Percentiles rank a stretch among this genome's conserved stretches.
Conservation (phyloP, 2,329 filamentous ascomycete species). For the Neonectria sp. region DNA sequence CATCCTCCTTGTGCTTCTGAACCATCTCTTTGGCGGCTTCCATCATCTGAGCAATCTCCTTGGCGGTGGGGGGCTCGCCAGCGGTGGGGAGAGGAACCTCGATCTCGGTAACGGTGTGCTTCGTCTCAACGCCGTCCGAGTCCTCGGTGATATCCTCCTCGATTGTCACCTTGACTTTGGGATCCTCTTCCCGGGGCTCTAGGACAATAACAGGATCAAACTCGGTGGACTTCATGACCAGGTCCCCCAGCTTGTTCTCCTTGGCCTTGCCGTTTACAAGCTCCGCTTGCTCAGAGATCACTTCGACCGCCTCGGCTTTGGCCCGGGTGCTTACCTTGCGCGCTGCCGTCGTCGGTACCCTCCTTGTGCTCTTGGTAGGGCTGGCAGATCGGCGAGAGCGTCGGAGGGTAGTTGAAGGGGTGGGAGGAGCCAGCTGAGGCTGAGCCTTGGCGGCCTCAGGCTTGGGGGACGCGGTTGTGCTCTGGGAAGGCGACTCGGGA, state of each 20-base stretch:
- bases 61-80: slow-evolving; percentile 79
- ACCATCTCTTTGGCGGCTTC: slow-evolving; percentile 92
- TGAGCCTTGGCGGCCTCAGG: slow-evolving; percentile 72
- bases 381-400: slow-evolving; percentile 72
- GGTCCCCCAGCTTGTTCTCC: slow-evolving; percentile 51
- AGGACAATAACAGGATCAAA: slow-evolving; percentile 65
- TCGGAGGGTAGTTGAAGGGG: slow-evolving; percentile 61
- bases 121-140: slow-evolving; percentile 73
- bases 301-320: slow-evolving; percentile 58
- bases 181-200: slow-evolving; percentile 69
- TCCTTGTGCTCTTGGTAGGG: slow-evolving; percentile 64
- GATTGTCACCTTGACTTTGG: slow-evolving; percentile 78
- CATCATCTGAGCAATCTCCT: slow-evolving; percentile 87
- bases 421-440: slow-evolving; percentile 64
- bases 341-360: slow-evolving; percentile 66
- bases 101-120: slow-evolving; percentile 81
- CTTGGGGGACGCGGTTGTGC: slow-evolving; percentile 85
- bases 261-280: slow-evolving; percentile 51
- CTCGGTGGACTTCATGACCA: slow-evolving; percentile 63
- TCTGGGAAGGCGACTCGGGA: slow-evolving; percentile 78
- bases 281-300: slow-evolving; percentile 46
- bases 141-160: slow-evolving; percentile 73
- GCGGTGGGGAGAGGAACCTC: slow-evolving; percentile 76
- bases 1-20: slow-evolving; percentile 70
- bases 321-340: slow-evolving; percentile 67